Percentiles rank a stretch among this genome's conserved stretches.
These are phyloP conservation scores for Penicillium sp. DNA, from an alignment of 2,329 filamentous ascomycete species.

Conservation along the genomic window DNA sequence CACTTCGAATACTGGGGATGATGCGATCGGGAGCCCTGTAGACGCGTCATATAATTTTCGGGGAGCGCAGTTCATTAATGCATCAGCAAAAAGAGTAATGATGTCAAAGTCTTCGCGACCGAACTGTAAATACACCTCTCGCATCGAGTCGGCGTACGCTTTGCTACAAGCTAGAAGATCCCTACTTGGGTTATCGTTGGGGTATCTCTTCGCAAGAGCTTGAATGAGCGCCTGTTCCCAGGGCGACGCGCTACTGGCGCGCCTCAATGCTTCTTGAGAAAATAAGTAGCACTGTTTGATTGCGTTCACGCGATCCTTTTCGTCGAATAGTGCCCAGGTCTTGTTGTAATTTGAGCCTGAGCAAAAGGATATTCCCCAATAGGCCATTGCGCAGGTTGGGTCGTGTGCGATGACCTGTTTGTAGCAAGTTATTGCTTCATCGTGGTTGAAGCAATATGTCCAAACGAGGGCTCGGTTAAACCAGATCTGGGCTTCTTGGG, in stretches of 20 bases:
- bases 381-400: conserved; percentile 33
- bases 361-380: conserved; percentile 25
- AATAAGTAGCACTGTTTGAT: conserved; percentile 15
- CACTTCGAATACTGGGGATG: conserved; percentile 57
- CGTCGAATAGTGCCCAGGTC: conserved; percentile 21
- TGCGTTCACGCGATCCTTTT: conserved; percentile 13
- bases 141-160: conserved; percentile 18
- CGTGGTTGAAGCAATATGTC: conserved; percentile 38
- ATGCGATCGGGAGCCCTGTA: conserved; percentile 32
- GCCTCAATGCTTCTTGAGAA: conserved; percentile 14
- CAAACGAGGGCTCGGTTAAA: conserved; percentile 34
- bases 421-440: conserved; percentile 36
- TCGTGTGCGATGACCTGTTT: conserved; percentile 29
- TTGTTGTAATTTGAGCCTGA: conserved; percentile 24
- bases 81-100: conserved; percentile 61
- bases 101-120: conserved; percentile 58
- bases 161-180: conserved; percentile 14
- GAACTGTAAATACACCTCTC: conserved; percentile 8
- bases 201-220: conserved; percentile 20
- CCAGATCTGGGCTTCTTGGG: conserved; percentile 32
- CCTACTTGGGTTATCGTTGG: conserved; percentile 13
- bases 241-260: conserved; percentile 10
- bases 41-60: conserved; percentile 65
- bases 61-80: conserved; percentile 64
- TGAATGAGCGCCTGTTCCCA: conserved; percentile 25